Evolutionary conservation across 2,329 filamentous ascomycete genomes (phyloP).

Genomic region (Fusarium piperis): DNA sequence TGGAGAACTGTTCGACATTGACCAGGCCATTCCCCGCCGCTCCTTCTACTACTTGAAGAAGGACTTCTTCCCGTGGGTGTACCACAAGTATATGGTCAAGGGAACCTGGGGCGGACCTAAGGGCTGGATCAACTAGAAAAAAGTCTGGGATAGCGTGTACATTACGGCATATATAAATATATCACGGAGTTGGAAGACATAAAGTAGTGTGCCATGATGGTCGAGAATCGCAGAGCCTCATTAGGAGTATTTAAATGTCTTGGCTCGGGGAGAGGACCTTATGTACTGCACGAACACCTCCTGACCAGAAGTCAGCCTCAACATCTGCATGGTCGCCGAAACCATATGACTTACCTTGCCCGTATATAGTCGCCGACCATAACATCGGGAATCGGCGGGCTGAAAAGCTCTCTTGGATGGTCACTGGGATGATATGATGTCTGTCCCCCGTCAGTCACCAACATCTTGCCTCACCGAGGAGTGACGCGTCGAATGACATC

Average conservation of each 20-base stretch:
- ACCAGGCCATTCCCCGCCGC: constrained; percentile 64
- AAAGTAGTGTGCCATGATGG: background rate
- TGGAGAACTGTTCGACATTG: constrained; percentile 61
- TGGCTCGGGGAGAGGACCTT: background rate
- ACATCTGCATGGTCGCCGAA: background rate
- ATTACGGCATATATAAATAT: background rate
- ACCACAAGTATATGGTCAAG: constrained; percentile 68
- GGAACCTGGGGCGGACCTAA: constrained; percentile 70
- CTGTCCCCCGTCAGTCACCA: background rate
- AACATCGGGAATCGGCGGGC: background rate
- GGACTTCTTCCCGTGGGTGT: constrained; percentile 75
- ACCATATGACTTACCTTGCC: background rate
- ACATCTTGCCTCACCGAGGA: background rate
- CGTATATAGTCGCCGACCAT: background rate
- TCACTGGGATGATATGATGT: background rate
- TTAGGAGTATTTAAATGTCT: background rate
- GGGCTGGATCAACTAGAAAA: constrained; percentile 52
- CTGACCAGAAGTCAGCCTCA: background rate
- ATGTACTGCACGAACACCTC: background rate
- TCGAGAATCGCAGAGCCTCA: background rate
- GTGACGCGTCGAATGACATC: background rate
- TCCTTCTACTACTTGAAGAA: constrained; percentile 72
- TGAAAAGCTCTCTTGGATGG: background rate
- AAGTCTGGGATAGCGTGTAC: constrained; percentile 4
- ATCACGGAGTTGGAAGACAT: constrained; percentile 10